Base-by-base conservation (phyloP, 1,284 basidiomycete species). In the Sporisorium exsertum region DNA sequence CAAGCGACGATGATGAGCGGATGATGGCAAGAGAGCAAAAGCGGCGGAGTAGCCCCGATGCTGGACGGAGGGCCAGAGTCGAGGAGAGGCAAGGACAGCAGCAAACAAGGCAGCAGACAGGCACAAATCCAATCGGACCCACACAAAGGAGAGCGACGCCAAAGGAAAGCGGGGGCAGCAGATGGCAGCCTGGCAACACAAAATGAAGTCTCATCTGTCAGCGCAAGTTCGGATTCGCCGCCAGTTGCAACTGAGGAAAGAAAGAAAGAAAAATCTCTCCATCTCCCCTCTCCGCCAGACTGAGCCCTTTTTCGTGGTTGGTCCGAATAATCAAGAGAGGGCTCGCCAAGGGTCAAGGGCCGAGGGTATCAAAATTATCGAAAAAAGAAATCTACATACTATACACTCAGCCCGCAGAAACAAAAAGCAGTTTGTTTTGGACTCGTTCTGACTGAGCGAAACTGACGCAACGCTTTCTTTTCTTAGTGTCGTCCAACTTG, bases 301-400 rank as follows among this genome's bases (percentile, higher is more conserved):
- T 49, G 47, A 49, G 47, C 47, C 13, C 3, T 29, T 49, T 29
- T 29, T 49, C n/a, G 16, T 49, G 47, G 27, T 49, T 29, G 27
- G 27, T 18, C 26, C 27, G 47, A 16, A 29, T 15, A 29, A 16
- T 16, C 45, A 13, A 20, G 43, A 20, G 22, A 12, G 6, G 13
- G 5, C 22, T 27, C 46, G 27, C 47, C 22, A 55, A 58, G 55
- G 61, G 61, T 53, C 52, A 55, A 66, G 64, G 64, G 64, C 49
- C 43, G 29, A 59, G 51, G 64, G 50, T 27, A 13, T 43, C 52
- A 26, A 50, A 54, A 54, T 32, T 32, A 10, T 10, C 29, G 5
- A 18, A 16, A 27, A 27, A 58, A 58, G 24, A 49, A 43, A 29
- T 29, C 15, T 4, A 27, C 16, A 42, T 2, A 42, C 18, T 4